Base-by-base conservation (phyloP, 2,329 filamentous ascomycete species). In the Nigrospora sphaerica region DNA sequence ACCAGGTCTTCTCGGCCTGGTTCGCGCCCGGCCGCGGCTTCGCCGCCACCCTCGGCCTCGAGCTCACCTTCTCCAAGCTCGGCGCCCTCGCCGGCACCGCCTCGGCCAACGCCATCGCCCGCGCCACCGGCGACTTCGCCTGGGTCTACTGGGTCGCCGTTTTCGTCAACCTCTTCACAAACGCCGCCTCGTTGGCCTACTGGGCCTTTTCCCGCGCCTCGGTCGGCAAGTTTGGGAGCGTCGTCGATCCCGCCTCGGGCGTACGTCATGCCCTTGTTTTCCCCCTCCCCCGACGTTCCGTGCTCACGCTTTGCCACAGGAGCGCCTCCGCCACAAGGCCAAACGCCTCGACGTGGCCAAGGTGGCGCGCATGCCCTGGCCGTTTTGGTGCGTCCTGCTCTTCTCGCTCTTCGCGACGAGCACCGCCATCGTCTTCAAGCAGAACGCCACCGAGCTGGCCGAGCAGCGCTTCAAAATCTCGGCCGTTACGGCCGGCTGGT, bases 1-100 rank as follows among this genome's bases (percentile, higher is more conserved):
- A 83, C 58, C 81, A 82, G 49, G 74, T 83, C 50, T 83, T 83
- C 53, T 80, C 77, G 0, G 80, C 77, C 0, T 83, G 80, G 80
- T 83, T 83, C 50, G 69, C 79, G 0, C 80, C 80, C 0, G 78
- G 70, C 9, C 72, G 77, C 46, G 80, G 80, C 2, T 83, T 83
- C 54, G 80, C 79, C 0, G 79, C 78, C 0, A 83, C 79, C 0
- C 66, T 83, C 0, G 80, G 72, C 0, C 74, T 83, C 4, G 80
- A 83, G 56, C 66, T 83, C 0, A 77, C 72, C 1, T 72, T 83
- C 44, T 77, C 77, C 16, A 83, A 81, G 57, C 74, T 83, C 10
- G 79, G 80, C 2, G 72, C 71, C 0, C 82, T 83, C 46, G 75
- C 80, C 1, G 80, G 80, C 12, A 79, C 80, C 52, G 70, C 77